phyloP scores from a whole-genome alignment of 371 early-diverging fungal genomes.

The Syncephalastrum racemosum region DNA sequence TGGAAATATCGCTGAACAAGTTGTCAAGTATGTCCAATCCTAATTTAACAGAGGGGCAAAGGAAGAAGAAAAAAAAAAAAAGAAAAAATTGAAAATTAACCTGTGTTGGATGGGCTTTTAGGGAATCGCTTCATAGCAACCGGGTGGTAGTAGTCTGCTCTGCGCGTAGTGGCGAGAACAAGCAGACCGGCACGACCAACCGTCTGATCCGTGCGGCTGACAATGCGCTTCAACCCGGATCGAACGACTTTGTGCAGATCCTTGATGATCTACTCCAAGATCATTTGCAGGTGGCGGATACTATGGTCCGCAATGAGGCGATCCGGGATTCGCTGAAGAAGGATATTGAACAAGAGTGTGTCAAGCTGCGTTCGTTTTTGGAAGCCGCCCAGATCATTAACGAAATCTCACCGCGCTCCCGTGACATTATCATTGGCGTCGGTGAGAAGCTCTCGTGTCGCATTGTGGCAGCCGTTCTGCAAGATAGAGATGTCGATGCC shows the following conservation, averaged over 20 bases:
- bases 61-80: not conserved
- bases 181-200: constrained; percentile 77
- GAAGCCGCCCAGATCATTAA: constrained; percentile 95
- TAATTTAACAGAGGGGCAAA: not conserved
- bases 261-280: constrained; percentile 78
- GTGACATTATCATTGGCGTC: constrained; percentile 91
- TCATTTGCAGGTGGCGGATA: constrained; percentile 75
- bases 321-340: constrained; percentile 54
- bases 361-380: constrained; percentile 77
- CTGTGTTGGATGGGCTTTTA: not conserved
- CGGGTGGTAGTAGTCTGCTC: constrained; percentile 82
- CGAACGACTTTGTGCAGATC: constrained; percentile 65
- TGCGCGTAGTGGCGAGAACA: constrained; percentile 76
- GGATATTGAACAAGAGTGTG: constrained; percentile 74
- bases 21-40: constrained; percentile 52
- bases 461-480: constrained; percentile 83
- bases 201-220: constrained; percentile 70
- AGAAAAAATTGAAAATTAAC: constrained; percentile 2
- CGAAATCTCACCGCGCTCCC: constrained; percentile 94
- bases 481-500: constrained; percentile 80
- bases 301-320: constrained; percentile 52
- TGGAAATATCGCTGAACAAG: constrained; percentile 56
- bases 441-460: constrained; percentile 94
- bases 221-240: constrained; percentile 67
- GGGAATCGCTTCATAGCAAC: constrained; percentile 55